phyloP scores from a whole-genome alignment of 2,329 filamentous ascomycete species.

The Pestalotiopsis sp. region DNA sequence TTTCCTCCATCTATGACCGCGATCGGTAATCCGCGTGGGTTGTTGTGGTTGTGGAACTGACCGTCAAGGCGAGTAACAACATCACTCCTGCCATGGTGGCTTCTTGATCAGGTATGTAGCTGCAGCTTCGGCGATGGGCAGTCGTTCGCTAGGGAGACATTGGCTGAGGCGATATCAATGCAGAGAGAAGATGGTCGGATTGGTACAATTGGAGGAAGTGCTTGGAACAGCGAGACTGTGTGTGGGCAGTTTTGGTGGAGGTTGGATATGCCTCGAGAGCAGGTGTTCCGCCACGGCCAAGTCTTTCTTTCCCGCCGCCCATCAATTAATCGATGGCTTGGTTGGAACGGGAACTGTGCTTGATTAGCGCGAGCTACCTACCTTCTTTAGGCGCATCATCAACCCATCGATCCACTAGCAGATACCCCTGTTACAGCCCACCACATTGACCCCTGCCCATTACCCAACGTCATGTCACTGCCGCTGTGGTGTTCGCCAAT shows the following conservation, averaged over 20 bases:
- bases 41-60: slow-evolving; percentile 20
- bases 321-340: neutral
- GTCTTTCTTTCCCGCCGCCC: neutral
- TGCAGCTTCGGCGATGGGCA: neutral
- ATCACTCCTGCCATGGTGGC: slow-evolving; percentile 33
- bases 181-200: no score
- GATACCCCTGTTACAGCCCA: neutral
- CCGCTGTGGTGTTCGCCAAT: neutral
- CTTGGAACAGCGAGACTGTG: no score
- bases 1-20: no score
- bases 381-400: neutral
- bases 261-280: no score
- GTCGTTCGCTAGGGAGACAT: neutral
- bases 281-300: neutral
- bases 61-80: slow-evolving; percentile 37
- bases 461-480: neutral
- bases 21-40: neutral
- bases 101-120: slow-evolving; percentile 1
- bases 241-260: no score
- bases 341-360: neutral
- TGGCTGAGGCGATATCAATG: neutral
- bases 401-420: neutral
- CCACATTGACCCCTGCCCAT: neutral
- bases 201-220: no score
- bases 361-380: neutral